Base-by-base conservation (phyloP, 2,329 filamentous ascomycete species). In the Cadophora malorum region DNA sequence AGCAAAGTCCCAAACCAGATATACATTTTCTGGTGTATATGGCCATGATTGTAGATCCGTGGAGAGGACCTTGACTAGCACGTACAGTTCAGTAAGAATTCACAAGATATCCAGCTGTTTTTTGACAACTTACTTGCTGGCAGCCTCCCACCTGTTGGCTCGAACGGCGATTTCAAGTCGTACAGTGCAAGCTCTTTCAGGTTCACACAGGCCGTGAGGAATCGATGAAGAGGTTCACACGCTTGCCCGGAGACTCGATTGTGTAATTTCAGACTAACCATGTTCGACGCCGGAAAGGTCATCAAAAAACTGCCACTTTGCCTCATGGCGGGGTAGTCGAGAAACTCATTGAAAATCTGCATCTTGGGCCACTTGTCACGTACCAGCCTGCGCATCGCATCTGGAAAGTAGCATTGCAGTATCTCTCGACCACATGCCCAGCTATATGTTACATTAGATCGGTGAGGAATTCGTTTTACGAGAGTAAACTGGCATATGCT, bases 351-450 rank as follows among this genome's bases (percentile, higher is more conserved):
- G 55, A 23, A 21, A 21, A 58, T 58, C 7, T 25, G 55, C 7
- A 58, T n/a, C 12, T 23, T 35, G 16, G 55, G 55, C 55, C 55
- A 58, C 55, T 58, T 58, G 9, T 35, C 33, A 33, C 7, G 14
- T 21, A 23, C 31, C 2, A 58, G 33, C 10, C 19, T 16, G 19
- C 33, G 55, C 31, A 58, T 38, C n/a, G 55, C 14, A 19, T 55
- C 28, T 55, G 52, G 52, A 33, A 55, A 55, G 33, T 58, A 58
- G n/a, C 55, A 58, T 9, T 23, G n/a, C 5, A 38, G 33, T 21
- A 58, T 38, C 9, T 58, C 55, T 58, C n/a, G 55, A 9, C 55
- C 55, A 16, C 33, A 58, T 3, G 55, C 55, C 55, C 55, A 58
- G 8, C 19, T 56, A n/a, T 4, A 35, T 7, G 12, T n/a, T 7